Conservation (phyloP, 1,139 yeast genomes). For the Pichia sp. region DNA sequence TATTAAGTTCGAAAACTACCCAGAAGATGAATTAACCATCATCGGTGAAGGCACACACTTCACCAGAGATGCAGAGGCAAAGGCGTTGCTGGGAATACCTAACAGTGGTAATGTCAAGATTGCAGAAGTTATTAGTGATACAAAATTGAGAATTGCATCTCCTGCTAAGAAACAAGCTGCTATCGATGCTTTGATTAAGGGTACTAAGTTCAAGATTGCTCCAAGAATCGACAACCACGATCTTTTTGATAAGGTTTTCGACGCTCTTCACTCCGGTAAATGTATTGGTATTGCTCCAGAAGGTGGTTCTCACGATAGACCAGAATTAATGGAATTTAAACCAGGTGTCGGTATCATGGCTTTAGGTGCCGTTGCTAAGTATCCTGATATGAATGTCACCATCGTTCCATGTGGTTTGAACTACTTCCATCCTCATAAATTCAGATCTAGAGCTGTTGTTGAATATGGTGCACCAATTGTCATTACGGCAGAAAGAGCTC, state of each 20-base stretch:
- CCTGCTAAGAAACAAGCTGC: conserved; percentile 46
- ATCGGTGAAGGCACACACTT: conserved; percentile 50
- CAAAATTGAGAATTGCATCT: conserved; percentile 45
- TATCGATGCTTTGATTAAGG: conserved; percentile 40
- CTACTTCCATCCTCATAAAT: conserved; percentile 73
- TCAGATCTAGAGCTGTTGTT: conserved; percentile 73
- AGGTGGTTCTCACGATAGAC: conserved; percentile 82
- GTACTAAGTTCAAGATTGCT: conserved; percentile 56
- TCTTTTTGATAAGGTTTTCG: conserved; percentile 63
- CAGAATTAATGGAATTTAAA: conserved; percentile 68
- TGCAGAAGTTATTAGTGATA: conserved; percentile 50
- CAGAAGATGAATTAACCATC: conserved; percentile 36
- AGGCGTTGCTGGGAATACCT: conserved; percentile 65
- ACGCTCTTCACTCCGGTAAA: conserved; percentile 54
- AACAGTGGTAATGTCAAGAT: conserved; percentile 59
- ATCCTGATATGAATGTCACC: conserved; percentile 53
- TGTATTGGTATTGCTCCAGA: conserved; percentile 74
- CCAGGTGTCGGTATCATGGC: conserved; percentile 88
- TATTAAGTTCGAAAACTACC: conserved; percentile 41
- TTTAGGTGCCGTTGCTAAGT: conserved; percentile 62
- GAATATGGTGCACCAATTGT: conserved; percentile 73
- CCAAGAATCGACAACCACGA: conserved; percentile 60
- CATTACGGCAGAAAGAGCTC: conserved; percentile 51
- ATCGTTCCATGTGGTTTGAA: conserved; percentile 77
- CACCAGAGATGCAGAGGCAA: conserved; percentile 42